phyloP scores from a whole-genome alignment of 2,329 filamentous ascomycete genomes.

The Diaporthe citriasiana region DNA sequence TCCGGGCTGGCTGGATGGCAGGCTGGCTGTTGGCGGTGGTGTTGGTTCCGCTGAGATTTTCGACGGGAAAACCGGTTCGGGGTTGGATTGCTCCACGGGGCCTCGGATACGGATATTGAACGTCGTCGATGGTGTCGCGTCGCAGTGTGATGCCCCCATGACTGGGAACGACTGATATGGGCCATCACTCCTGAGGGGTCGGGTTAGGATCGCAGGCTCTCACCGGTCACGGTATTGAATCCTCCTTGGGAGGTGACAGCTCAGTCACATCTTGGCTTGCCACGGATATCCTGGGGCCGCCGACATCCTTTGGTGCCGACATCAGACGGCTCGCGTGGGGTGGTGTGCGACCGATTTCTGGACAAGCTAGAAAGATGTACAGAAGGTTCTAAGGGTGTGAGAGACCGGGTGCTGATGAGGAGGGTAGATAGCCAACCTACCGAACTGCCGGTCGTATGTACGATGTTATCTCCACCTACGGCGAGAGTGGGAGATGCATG shows the following conservation, averaged over 20 bases:
- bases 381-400: neutral
- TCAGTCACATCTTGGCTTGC: slow-evolving; percentile 24
- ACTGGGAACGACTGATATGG: neutral
- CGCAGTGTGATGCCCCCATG: neutral
- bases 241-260: slow-evolving; percentile 7
- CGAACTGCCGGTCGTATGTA: slow-evolving; percentile 6
- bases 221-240: slow-evolving; percentile 30
- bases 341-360: slow-evolving; percentile 2
- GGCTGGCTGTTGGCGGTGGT: neutral
- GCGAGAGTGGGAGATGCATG: neutral
- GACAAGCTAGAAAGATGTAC: neutral
- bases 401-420: neutral
- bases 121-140: slow-evolving; percentile 4
- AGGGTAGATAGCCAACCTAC: neutral
- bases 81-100: neutral
- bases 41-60: neutral
- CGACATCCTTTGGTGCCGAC: slow-evolving; percentile 27
- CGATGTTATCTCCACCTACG: slow-evolving; percentile 11
- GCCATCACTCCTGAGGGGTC: neutral
- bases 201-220: slow-evolving; percentile 18
- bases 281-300: neutral
- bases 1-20: too few species aligned
- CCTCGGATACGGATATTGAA: neutral
- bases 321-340: slow-evolving; percentile 15
- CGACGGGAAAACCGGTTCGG: neutral